These are phyloP conservation scores for Mycosarcoma maydis DNA, from an alignment of 1,284 basidiomycete species.

Conservation along the genomic window DNA sequence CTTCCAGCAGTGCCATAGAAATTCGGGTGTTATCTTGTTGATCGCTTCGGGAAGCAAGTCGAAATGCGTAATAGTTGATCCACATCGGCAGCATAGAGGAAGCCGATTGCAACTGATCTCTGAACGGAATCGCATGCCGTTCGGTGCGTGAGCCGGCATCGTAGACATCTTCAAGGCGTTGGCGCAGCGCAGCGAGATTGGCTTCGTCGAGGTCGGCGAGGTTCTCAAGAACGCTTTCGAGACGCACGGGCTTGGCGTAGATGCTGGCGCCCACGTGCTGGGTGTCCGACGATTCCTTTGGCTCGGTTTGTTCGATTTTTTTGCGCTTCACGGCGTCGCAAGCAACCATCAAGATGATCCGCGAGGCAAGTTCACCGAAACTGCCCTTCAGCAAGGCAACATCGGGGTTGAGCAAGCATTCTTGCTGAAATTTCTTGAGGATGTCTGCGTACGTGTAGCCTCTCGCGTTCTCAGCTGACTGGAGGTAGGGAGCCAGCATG, in stretches of 20 bases:
- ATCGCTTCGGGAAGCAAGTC: no score
- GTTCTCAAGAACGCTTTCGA: background rate
- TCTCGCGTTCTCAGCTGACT: background rate
- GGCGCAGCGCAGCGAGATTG: background rate
- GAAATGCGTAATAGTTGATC: slow-evolving; percentile 26
- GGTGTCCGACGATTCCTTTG: background rate
- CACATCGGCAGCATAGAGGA: background rate
- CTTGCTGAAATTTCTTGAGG: background rate
- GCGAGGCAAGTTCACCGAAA: slow-evolving; percentile 10
- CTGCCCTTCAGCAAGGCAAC: slow-evolving; percentile 10
- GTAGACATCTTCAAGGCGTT: background rate
- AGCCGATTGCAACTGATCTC: background rate
- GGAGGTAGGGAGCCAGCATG: slow-evolving; percentile 13
- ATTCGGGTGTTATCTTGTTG: no score
- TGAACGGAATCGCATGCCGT: background rate
- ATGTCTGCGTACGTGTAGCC: background rate
- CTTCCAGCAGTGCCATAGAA: no score
- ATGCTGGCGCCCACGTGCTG: background rate
- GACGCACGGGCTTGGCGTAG: background rate
- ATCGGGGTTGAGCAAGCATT: background rate
- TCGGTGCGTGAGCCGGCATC: background rate
- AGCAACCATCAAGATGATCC: slow-evolving; percentile 7
- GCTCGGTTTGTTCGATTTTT: background rate
- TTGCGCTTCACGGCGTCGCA: slow-evolving; percentile 19
- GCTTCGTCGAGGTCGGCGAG: slow-evolving; percentile 1